These are phyloP conservation scores for Microcos paniculata DNA, from an alignment of 345 rosid species.

Conservation along the genomic window DNA sequence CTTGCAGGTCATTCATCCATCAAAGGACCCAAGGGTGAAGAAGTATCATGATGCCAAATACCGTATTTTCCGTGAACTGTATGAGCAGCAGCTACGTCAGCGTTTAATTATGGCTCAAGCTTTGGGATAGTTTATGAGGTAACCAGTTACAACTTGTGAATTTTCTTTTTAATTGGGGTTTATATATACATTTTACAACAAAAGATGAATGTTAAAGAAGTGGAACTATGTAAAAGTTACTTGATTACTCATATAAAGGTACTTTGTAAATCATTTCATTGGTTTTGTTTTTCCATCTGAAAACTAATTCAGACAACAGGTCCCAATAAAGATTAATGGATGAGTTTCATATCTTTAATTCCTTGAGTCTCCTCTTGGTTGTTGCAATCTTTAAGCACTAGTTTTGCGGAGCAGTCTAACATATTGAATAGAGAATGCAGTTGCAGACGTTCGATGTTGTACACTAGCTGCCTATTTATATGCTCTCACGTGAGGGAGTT, in stretches of 20 bases:
- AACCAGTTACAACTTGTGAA: not conserved
- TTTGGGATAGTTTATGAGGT: slow-evolving; percentile 36
- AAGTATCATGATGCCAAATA: slow-evolving; percentile 93
- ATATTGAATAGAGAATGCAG: too few species aligned
- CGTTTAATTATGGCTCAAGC: slow-evolving; percentile 72
- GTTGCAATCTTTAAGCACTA: too few species aligned
- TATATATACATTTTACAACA: not conserved
- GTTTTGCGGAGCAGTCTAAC: too few species aligned
- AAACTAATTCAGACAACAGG: not conserved
- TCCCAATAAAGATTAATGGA: not conserved
- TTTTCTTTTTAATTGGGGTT: not conserved
- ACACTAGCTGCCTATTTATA: too few species aligned
- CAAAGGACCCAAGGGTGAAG: slow-evolving; percentile 71
- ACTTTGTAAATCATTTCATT: not conserved
- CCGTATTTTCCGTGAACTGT: slow-evolving; percentile 66
- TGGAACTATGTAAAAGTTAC: not conserved
- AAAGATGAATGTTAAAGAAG: not conserved
- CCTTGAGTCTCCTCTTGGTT: too few species aligned
- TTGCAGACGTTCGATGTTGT: too few species aligned
- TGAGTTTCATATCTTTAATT: not conserved
- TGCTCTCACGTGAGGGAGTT: too few species aligned
- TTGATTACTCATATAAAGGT: not conserved
- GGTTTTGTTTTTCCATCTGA: not conserved
- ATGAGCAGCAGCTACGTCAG: slow-evolving; percentile 72
- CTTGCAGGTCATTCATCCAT: slow-evolving; percentile 76